These are phyloP conservation scores for Alnus glutinosa DNA, from an alignment of 306 rosid genomes.

Conservation along the genomic window DNA sequence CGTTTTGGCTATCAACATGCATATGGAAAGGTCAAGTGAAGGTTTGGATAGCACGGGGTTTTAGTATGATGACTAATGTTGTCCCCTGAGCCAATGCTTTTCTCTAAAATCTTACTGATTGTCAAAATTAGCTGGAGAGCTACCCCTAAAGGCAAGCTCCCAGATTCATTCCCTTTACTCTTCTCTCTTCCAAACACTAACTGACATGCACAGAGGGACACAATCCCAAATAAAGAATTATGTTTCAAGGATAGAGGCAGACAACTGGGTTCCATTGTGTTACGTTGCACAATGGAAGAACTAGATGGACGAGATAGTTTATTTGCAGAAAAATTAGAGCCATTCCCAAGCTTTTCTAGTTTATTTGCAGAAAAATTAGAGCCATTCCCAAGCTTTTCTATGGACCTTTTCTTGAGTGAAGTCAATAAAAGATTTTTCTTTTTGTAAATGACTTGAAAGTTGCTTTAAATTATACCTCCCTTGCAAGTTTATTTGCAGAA, in stretches of 20 bases:
- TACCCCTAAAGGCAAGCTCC: not conserved
- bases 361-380: too few species aligned
- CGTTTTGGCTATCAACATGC: not conserved
- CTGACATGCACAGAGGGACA: not conserved
- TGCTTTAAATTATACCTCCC: not conserved
- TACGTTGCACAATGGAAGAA: not conserved
- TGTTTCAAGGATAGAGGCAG: not conserved
- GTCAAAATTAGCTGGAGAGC: not conserved
- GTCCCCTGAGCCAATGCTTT: not conserved
- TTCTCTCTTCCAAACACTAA: not conserved
- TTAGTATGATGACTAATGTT: not conserved
- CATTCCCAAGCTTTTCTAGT: not conserved
- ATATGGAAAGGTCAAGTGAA: not conserved
- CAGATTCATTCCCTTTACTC: not conserved
- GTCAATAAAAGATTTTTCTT: too few species aligned
- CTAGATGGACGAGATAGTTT: not conserved
- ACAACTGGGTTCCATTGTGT: not conserved
- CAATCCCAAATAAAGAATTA: not conserved
- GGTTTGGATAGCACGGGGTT: not conserved
- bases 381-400: not conserved
- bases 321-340: not conserved
- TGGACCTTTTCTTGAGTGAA: not conserved
- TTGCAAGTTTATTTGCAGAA: not conserved
- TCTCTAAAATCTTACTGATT: not conserved
- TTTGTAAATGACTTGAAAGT: not conserved